A percentile compares a stretch with the other conserved stretches of the same genome.
These are phyloP conservation scores for Mayamaea pseudoterrestris DNA, from an alignment of 108 stramenopile species.

Conservation along the genomic window DNA sequence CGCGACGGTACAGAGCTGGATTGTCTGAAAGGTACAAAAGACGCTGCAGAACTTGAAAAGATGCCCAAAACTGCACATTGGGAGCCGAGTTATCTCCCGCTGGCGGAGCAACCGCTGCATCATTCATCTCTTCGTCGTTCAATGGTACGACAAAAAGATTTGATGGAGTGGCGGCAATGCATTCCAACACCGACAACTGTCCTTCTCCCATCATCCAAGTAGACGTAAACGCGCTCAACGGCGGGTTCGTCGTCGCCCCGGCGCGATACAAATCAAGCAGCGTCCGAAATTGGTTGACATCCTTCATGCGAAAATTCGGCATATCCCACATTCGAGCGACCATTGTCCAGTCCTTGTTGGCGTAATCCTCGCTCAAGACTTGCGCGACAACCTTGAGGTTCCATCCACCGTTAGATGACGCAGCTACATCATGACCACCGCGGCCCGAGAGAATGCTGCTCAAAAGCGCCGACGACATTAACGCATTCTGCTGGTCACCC, in stretches of 20 bases:
- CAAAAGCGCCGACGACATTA: slow-evolving; percentile 46
- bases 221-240: slow-evolving; percentile 42
- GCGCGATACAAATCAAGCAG: slow-evolving; percentile 71
- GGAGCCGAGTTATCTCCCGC: slow-evolving; percentile 7
- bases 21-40: slow-evolving; percentile 67
- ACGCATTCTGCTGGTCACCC: too few species aligned
- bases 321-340: slow-evolving; percentile 81
- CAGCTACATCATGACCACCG: not conserved
- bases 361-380: slow-evolving; percentile 72
- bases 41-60: slow-evolving; percentile 51
- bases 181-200: slow-evolving; percentile 70
- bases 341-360: slow-evolving; percentile 57
- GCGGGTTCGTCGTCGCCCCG: slow-evolving; percentile 47
- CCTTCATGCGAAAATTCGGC: slow-evolving; percentile 65
- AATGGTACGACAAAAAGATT: slow-evolving; percentile 54
- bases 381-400: slow-evolving; percentile 77
- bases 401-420: slow-evolving; percentile 44
- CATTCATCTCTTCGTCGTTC: slow-evolving; percentile 51
- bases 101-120: slow-evolving; percentile 48
- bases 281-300: slow-evolving; percentile 50
- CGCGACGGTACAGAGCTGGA: slow-evolving; percentile 45
- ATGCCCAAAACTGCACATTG: slow-evolving; percentile 68
- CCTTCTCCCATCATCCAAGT: slow-evolving; percentile 71
- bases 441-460: slow-evolving; percentile 39
- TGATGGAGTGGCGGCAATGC: slow-evolving; percentile 43